Conservation (phyloP, 75 land plant species). For the Azolla pinnata region DNA sequence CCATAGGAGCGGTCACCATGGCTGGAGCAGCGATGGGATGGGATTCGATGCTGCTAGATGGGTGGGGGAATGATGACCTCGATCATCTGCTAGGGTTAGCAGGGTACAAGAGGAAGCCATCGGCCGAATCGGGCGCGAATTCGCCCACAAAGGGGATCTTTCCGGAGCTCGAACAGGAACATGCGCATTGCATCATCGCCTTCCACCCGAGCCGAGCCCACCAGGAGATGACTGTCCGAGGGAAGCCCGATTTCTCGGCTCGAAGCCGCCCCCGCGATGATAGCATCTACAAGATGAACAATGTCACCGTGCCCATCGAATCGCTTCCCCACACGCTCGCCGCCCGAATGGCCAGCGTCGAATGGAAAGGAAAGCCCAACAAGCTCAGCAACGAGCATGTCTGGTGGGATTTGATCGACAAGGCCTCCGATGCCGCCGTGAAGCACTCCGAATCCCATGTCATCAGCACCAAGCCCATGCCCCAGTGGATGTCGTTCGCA, state of each 20-base stretch:
- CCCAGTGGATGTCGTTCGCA: constrained; percentile 10
- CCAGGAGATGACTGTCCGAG: constrained; percentile 1
- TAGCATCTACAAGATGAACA: constrained; percentile 2
- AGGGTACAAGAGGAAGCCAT: constrained; percentile 1
- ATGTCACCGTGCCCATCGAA: not conserved
- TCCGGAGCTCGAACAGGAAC: constrained; percentile 73
- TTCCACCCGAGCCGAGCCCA: constrained; percentile 39
- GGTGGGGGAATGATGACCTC: constrained; percentile 42
- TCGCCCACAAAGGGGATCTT: constrained; percentile 45
- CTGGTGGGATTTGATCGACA: constrained; percentile 79
- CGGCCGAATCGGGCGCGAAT: too few species aligned
- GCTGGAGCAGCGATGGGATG: constrained; percentile 88
- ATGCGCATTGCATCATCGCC: constrained; percentile 68
- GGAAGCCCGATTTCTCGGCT: constrained; percentile 4
- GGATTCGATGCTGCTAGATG: constrained; percentile 74
- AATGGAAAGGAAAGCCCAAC: constrained; percentile 69
- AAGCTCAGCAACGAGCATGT: constrained; percentile 80
- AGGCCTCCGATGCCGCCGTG: constrained; percentile 59
- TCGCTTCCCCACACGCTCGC: not conserved
- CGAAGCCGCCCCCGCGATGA: constrained; percentile 3
- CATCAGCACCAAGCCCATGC: constrained; percentile 30
- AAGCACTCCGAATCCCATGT: constrained; percentile 33
- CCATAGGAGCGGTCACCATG: constrained; percentile 74
- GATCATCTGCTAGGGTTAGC: constrained; percentile 52
- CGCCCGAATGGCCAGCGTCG: constrained; percentile 18